Evolutionary conservation across 768 basidiomycete genomes (phyloP), one percentile per base, ranked within the genome.

Genomic region (Termitomyces sp.): DNA sequence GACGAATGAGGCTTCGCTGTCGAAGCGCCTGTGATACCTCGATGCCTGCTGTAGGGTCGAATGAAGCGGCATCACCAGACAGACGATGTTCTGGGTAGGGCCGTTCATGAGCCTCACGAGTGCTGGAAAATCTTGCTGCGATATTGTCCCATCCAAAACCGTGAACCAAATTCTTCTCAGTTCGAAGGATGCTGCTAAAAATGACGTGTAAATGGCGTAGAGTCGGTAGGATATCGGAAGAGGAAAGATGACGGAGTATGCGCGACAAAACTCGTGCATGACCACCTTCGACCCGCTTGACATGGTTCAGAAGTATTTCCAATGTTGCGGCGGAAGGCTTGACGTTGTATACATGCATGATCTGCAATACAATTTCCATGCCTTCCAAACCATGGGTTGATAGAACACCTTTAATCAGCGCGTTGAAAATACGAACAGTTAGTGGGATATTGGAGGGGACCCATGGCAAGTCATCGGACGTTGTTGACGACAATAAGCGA

Each of bases 151-250:
- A 84, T 46, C 82, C 82, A 38, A 66, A 70, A 32, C 79, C 76
- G 59, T 74, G 69, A 46, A 73, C 63, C n/a, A 69, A 64, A 38
- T 72, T 72, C 67, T 81, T 83, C 63, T 89, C 83, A 35, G 72
- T 71, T 26, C 81, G 82, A 55, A 88, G 65, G 32, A 85, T 70
- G 38, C 76, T 74, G 33, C 78, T 76, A 57, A 89, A 69, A 32
- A 89, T 70, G 50, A 78, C 70, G 56, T 88, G 82, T 49, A 89
- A 68, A 62, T 88, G 84, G 46, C 77, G 72, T 26, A 85, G 70
- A n/a, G 83, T 84, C 16, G 79, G 81, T 5, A 70, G 76, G 30
- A 82, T 55, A 26, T 56, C 61, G 36, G 67, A 62, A n/a, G 79
- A 75, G 38, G 77, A 76, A 57, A 85, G 68, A 36, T 66, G 71